These are phyloP conservation scores for Dactylellina sp. DNA, from an alignment of 2,329 filamentous ascomycete species.

Conservation along the genomic window DNA sequence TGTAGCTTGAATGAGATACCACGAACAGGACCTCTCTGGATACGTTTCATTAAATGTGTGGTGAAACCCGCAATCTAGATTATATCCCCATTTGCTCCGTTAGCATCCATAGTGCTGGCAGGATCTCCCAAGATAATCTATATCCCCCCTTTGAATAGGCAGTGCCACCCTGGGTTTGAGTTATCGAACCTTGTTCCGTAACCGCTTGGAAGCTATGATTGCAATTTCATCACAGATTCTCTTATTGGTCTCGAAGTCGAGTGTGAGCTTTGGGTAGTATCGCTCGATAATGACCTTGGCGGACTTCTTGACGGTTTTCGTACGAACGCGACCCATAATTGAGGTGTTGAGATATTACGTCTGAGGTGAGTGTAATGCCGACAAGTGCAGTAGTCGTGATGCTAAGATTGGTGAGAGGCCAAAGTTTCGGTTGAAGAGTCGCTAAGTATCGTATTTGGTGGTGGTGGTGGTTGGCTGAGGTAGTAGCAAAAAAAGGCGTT, in stretches of 20 bases:
- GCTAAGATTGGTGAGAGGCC: constrained; percentile 25
- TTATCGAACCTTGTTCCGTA: constrained; percentile 90
- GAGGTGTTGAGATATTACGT: constrained; percentile 44
- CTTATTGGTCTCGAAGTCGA: constrained; percentile 99
- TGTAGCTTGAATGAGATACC: constrained; percentile 99
- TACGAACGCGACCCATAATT: constrained; percentile 69
- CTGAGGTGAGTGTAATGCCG: constrained; percentile 23
- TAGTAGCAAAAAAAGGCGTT: constrained; percentile 45
- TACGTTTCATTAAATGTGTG: constrained; percentile 99
- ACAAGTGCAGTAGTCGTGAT: constrained; percentile 28
- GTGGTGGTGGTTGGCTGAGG: constrained; percentile 9
- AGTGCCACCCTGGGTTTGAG: background rate
- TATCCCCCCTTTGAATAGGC: background rate
- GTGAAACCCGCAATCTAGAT: constrained; percentile 94
- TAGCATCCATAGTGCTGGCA: constrained; percentile 21
- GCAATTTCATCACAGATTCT: constrained; percentile 99
- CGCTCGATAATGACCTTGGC: constrained; percentile 99
- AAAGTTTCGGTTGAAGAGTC: constrained; percentile 22
- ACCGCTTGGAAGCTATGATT: constrained; percentile 98
- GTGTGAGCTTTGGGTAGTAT: constrained; percentile 96
- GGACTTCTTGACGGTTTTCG: constrained; percentile 82
- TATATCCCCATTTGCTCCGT: constrained; percentile 24
- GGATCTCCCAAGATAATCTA: constrained; percentile 17
- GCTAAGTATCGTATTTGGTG: constrained; percentile 31
- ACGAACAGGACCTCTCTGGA: constrained; percentile 97